phyloP scores from a whole-genome alignment of 1,284 basidiomycete genomes.

The Xanthoconium separans region DNA sequence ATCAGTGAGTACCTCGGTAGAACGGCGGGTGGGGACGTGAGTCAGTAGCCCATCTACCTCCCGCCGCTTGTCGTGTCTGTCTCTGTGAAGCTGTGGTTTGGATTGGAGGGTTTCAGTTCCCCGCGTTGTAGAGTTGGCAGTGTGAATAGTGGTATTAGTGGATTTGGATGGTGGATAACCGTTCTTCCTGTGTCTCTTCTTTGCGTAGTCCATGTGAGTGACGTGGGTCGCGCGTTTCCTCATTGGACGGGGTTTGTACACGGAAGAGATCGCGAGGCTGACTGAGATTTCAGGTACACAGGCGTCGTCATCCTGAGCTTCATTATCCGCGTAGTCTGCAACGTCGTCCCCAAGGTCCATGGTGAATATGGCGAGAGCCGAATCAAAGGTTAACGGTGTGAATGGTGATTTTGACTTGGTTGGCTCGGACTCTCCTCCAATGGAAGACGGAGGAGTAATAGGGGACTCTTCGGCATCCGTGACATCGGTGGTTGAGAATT shows the following conservation, averaged over 20 bases:
- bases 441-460: not conserved
- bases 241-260: constrained; percentile 69
- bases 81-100: constrained; percentile 42
- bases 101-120: not conserved
- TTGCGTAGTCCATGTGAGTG: constrained; percentile 1
- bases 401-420: not conserved
- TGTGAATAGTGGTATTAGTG: not conserved
- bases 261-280: constrained; percentile 64
- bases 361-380: constrained; percentile 40
- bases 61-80: constrained; percentile 49
- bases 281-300: constrained; percentile 35
- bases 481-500: constrained; percentile 15
- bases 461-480: constrained; percentile 41
- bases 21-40: constrained; percentile 15
- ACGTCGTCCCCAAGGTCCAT: constrained; percentile 48
- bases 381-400: constrained; percentile 11
- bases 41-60: constrained; percentile 36
- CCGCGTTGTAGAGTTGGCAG: not conserved
- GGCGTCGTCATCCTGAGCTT: constrained; percentile 18
- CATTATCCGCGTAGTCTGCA: constrained; percentile 18
- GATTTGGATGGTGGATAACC: constrained; percentile 7
- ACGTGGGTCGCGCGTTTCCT: constrained; percentile 39
- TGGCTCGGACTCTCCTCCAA: not conserved
- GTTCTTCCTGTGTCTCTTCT: constrained; percentile 15
- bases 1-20: constrained; percentile 1